Evolutionary conservation across 2,329 filamentous ascomycete species (phyloP).

Genomic region (Colletotrichum sp.): DNA sequence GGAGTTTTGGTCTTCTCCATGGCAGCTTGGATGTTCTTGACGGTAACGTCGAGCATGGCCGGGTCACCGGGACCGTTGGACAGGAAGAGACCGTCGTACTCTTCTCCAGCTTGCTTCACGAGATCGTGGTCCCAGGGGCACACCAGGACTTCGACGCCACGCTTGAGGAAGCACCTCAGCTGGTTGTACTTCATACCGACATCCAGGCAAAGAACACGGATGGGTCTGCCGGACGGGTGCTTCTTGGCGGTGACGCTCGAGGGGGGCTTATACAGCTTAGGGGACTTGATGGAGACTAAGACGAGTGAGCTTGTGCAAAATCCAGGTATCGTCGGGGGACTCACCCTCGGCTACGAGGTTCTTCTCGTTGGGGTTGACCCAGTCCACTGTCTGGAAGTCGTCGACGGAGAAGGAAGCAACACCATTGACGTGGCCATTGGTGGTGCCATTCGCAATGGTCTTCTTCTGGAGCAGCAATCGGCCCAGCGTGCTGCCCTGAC

Average conservation of each 20-base stretch:
- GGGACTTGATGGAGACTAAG: conserved; percentile 85
- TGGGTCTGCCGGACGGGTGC: conserved; percentile 85
- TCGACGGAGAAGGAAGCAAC: conserved; percentile 29
- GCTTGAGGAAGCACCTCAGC: conserved; percentile 86
- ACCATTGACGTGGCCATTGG: conserved; percentile 33
- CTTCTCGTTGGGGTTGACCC: conserved; percentile 89
- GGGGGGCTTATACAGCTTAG: conserved; percentile 84
- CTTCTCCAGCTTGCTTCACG: conserved; percentile 73
- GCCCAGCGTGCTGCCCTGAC: conserved; percentile 96
- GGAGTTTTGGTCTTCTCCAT: conserved; percentile 82
- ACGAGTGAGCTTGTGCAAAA: conserved; percentile 41
- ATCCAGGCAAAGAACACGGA: conserved; percentile 92
- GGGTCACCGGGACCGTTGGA: conserved; percentile 98
- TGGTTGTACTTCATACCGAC: conserved; percentile 99
- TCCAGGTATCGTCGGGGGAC: conserved; percentile 35
- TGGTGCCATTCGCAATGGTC: conserved; percentile 47
- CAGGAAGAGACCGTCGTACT: conserved; percentile 96
- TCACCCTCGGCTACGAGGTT: conserved; percentile 96
- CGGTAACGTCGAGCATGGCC: conserved; percentile 79
- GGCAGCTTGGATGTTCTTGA: conserved; percentile 78
- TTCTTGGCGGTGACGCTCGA: conserved; percentile 70
- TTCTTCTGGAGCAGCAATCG: conserved; percentile 79
- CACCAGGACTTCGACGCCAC: conserved; percentile 92
- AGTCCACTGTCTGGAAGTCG: conserved; percentile 81
- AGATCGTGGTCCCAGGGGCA: conserved; percentile 98